Base-by-base conservation (phyloP, 441 rosid genomes). In the Hypseocharis bilobata region DNA sequence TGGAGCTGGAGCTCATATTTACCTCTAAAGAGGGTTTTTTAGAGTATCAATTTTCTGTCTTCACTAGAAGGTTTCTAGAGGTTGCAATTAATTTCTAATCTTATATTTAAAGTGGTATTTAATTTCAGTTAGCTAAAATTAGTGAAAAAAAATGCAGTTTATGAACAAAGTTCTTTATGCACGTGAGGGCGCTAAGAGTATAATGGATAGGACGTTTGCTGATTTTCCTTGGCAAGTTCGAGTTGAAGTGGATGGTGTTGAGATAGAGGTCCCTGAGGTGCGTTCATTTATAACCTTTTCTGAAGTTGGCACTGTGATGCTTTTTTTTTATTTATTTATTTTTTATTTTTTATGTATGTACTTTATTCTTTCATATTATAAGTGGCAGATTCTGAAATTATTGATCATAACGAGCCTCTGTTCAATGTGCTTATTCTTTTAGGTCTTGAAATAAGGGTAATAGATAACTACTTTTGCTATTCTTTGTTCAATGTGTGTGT, bases 161-260 rank as follows among this genome's bases (percentile, higher is more conserved):
- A 93, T 93, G 99, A 93, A 93, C 60, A 91, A 93, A 78, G 97
- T 93, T 60, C 91, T 93, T 32, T 93, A 93, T 69, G 99, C 97
- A 58, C 85, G 95, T 78, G 96, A 91, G 81, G 99, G 99, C 56
- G 99, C 96, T 45, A 88, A 79, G 86, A 83, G 86, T 71, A 93
- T 93, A 79, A 93, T 93, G 95, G 96, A 91, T 74, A 76, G 99
- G 67, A 93, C 99, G 28, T 85, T 93, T 63, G 95, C 77, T 71
- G 96, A 91, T 76, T 93, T 91, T 70, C 88, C 88, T 57, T 85
- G 92, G 96, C 92, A 91, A 83, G 89, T 93, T 54, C 88, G 87
- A 72, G 93, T 93, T 62, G 88, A 86, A 77, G 99, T 93, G 63
- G 97, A 93, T 83, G 99, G 96, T 70, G 81, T 75, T 36, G 95